Conservation (phyloP, 345 rosid species). For the Triadica sebifera region DNA sequence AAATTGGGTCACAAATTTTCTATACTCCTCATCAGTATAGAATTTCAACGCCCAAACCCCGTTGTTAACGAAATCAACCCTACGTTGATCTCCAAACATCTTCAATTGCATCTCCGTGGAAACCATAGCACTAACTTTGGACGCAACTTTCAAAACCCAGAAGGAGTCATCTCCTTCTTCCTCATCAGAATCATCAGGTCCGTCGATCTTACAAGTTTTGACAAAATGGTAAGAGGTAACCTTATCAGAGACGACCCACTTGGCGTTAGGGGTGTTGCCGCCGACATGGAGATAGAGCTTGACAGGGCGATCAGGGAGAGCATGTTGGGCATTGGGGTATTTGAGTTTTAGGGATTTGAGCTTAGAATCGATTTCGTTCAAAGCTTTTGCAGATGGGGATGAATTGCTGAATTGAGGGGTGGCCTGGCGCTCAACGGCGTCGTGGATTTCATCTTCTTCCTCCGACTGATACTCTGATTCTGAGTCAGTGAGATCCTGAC, state of each 20-base stretch:
- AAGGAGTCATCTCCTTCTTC: constrained; percentile 30
- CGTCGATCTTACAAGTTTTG: constrained; percentile 29
- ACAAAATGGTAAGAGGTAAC: constrained; percentile 52
- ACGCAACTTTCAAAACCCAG: constrained; percentile 72
- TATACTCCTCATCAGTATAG: constrained; percentile 56
- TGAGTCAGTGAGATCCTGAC: constrained; percentile 23
- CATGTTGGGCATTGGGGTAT: constrained; percentile 19
- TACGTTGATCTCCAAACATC: constrained; percentile 78
- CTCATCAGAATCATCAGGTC: constrained; percentile 36
- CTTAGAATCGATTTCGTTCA: constrained; percentile 47
- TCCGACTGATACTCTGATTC: constrained; percentile 22
- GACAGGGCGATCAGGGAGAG: constrained; percentile 39
- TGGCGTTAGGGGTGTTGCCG: constrained; percentile 80
- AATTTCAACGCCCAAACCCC: constrained; percentile 96
- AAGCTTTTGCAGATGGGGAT: neutral
- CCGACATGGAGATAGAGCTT: constrained; percentile 83
- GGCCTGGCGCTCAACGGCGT: constrained; percentile 23
- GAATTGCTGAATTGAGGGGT: constrained; percentile 11
- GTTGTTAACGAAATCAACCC: constrained; percentile 69
- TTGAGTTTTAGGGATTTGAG: constrained; percentile 52
- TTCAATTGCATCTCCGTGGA: constrained; percentile 78
- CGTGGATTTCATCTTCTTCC: constrained; percentile 14
- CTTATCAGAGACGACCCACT: constrained; percentile 70
- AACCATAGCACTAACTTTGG: constrained; percentile 65
- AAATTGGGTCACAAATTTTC: constrained; percentile 59